phyloP scores from a whole-genome alignment of 2,329 filamentous ascomycete species.

The Incumbomyces lentus region DNA sequence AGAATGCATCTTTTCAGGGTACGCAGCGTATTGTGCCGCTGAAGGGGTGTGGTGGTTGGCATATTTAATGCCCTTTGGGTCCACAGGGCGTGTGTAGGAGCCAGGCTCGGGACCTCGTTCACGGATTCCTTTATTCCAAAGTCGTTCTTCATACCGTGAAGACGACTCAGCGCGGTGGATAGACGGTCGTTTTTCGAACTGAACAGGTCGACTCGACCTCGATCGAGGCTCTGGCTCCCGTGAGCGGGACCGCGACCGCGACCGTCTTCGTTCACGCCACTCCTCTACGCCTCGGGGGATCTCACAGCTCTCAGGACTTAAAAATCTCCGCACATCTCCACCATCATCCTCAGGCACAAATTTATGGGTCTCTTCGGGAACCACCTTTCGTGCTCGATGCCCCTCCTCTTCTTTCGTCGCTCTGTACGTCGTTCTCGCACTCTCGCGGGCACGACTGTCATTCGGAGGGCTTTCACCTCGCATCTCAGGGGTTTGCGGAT shows the following conservation, averaged over 20 bases:
- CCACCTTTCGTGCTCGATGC: neutral
- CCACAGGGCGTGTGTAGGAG: neutral
- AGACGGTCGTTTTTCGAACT: constrained; percentile 1
- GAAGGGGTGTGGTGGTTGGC: neutral
- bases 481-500: constrained; percentile 34
- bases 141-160: constrained; percentile 1
- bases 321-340: neutral
- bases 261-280: neutral
- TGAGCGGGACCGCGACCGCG: neutral
- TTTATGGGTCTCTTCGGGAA: neutral
- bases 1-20: too few species aligned
- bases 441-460: constrained; percentile 23
- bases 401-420: constrained; percentile 20
- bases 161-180: constrained; percentile 1
- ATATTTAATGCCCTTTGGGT: neutral
- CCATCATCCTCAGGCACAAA: neutral
- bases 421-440: constrained; percentile 14
- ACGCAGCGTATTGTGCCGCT: too few species aligned
- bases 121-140: neutral
- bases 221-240: constrained; percentile 2
- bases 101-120: neutral
- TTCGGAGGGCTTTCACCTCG: constrained; percentile 22
- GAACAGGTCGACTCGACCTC: neutral
- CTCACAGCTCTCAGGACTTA: constrained; percentile 1
- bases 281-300: neutral